Base-by-base conservation (phyloP, 106 monocot genomes). In the Acanthochlamys bracteata region DNA sequence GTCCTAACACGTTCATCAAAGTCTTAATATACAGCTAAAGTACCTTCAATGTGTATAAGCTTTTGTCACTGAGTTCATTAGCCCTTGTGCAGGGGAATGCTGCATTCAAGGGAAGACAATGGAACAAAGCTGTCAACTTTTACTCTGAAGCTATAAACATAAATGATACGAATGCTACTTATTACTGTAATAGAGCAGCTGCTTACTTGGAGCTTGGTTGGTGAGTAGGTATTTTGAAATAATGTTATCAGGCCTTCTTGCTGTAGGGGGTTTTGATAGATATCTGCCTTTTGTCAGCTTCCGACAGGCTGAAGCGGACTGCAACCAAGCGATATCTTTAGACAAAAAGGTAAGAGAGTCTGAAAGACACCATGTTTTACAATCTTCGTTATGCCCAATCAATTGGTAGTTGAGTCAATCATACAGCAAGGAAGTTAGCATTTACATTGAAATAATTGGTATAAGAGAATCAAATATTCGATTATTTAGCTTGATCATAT, bases 221-320 rank as follows among this genome's bases (percentile, higher is more conserved):
- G 96, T 96, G 72, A 58, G 73, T 20, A 13, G 24, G 16, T 15
- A 15, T 39, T 45, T 9, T 45, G 43, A 45, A 45, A 13, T 9
- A 45, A 9, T 45, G 13, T 9, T 45, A n/a, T n/a, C n/a, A n/a
- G n/a, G n/a, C n/a, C n/a, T n/a, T n/a, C n/a, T n/a, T n/a, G n/a
- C n/a, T n/a, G n/a, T n/a, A n/a, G n/a, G 10, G 63, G 54, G 13
- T 61, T 67, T 11, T 19, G 11, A 20, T 41, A 57, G 22, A 14
- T 58, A 23, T 13, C 58, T 58, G n/a, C 25, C 58, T 42, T 10
- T 65, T 66, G 80, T 55, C 80, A 96, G 96, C 71, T 88, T 82
- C 70, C 82, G 90, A 65, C 87, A 96, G 73, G 96, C 96, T 39
- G 91, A 96, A 83, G 80, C 82, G 68, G 96, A 96, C 77, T 90